Evolutionary conservation across 192 early-diverging fungal species (phyloP), one percentile per base, ranked within the genome.

Genomic region (Coemansia sp.): DNA sequence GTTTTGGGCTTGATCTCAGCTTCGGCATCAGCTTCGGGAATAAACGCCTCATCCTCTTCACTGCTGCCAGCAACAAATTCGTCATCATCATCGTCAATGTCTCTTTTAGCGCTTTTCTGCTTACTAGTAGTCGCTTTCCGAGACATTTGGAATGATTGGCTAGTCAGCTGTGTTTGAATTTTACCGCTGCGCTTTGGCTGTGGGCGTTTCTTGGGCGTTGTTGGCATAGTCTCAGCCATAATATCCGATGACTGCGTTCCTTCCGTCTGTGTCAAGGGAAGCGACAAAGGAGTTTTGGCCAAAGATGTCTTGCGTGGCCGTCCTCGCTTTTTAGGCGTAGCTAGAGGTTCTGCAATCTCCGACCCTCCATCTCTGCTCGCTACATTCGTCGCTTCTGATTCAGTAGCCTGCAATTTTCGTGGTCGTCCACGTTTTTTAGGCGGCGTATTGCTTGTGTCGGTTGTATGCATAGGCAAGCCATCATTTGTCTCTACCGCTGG

Each of bases 351-450:
- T 48, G 23, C 23, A 23, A n/a, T 14, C 23, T 1, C 46, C 28
- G 46, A 3, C 20, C 18, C 7, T 46, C 0, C 11, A 11, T 21
- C 20, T 8, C 0, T 21, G 11, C 23, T 5, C 11, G 44, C 19
- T 12, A 1, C 9, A 12, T 23, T 20, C 19, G 11, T 4, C 1
- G 20, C 1, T 0, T 46, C 44, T 6, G n/a, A 3, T 42, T 12
- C 11, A 0, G 41, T 5, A 42, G 23, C 26, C 6, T 35, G 38
- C 5, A 20, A n/a, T 6, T 51, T 51, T 0, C 18, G 48, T 21
- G 59, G 59, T 5, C 59, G 39, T 6, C 59, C 59, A 14, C 59
- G 50, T 41, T 45, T 61, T 39, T 53, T 38, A 11, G 52, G 6
- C 35, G 46, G 13, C 16, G 15, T 50, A 6, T 18, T 42, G 40